These are phyloP conservation scores for Strobilomyces echinocephalus DNA, from an alignment of 768 basidiomycete genomes.

Conservation along the genomic window DNA sequence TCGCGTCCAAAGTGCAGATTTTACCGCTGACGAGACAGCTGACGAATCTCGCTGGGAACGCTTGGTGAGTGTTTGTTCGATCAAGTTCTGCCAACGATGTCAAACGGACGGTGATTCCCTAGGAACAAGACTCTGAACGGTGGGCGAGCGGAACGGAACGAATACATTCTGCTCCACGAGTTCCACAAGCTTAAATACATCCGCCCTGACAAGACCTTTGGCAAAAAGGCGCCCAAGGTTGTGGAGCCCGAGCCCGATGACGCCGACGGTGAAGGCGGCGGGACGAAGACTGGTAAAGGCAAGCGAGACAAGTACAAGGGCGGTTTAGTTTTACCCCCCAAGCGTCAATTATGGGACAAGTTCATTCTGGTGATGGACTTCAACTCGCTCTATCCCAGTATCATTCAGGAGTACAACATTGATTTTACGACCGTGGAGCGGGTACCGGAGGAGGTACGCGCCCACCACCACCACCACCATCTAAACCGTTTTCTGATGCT, in stretches of 20 bases:
- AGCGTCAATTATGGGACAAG: conserved; percentile 93
- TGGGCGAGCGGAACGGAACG: conserved; percentile 97
- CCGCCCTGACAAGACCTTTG: conserved; percentile 90
- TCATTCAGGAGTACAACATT: conserved; percentile 99
- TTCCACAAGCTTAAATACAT: conserved; percentile 96
- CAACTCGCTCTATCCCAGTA: conserved; percentile 98
- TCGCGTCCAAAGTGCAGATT: conserved; percentile 90
- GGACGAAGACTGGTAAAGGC: conserved; percentile 50
- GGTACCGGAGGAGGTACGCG: conserved; percentile 51
- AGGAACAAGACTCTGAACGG: conserved; percentile 98
- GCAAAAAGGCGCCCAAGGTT: conserved; percentile 59
- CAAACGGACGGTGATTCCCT: neutral
- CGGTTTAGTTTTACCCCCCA: conserved; percentile 95
- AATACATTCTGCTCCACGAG: conserved; percentile 97
- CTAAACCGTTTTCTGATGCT: neutral
- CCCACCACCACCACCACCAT: neutral
- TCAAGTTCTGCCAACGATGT: neutral
- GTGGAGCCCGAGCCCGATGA: conserved; percentile 50
- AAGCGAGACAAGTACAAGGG: conserved; percentile 97
- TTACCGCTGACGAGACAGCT: conserved; percentile 88
- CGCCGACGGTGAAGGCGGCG: conserved; percentile 42
- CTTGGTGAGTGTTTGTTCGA: conserved; percentile 58
- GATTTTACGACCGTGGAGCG: conserved; percentile 95
- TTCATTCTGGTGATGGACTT: conserved; percentile 99
- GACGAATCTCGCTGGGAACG: conserved; percentile 94